A percentile compares a stretch with the other conserved stretches of the same genome.
These are phyloP conservation scores for Cercis canadensis DNA, from an alignment of 306 rosid genomes.

Conservation along the genomic window DNA sequence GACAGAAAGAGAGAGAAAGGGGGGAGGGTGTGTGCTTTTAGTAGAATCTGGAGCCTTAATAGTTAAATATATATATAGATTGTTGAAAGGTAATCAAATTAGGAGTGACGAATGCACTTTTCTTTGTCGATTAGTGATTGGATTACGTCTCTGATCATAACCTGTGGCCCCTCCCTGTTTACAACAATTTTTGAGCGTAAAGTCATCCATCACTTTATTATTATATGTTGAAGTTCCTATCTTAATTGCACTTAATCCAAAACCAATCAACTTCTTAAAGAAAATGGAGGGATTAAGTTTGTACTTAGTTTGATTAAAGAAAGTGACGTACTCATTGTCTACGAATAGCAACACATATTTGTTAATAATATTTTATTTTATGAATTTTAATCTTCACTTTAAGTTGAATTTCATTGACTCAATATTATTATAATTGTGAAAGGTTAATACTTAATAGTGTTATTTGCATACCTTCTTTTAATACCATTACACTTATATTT, in stretches of 20 bases:
- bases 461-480: no score
- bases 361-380: neutral
- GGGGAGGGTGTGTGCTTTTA: neutral
- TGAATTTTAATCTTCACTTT: conserved; percentile 5
- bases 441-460: no score
- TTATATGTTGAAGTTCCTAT: conserved; percentile 25
- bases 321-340: conserved; percentile 24
- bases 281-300: conserved; percentile 31
- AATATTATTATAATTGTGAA: no score
- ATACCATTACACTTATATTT: no score
- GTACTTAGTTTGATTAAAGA: conserved; percentile 38
- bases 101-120: conserved; percentile 29
- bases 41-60: neutral
- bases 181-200: conserved; percentile 12
- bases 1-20: neutral
- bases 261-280: conserved; percentile 38
- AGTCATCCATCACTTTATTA: conserved; percentile 38
- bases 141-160: conserved; percentile 51
- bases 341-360: neutral
- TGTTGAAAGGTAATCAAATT: conserved; percentile 14
- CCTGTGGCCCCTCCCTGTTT: conserved; percentile 24
- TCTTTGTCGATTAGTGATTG: conserved; percentile 38
- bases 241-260: conserved; percentile 41
- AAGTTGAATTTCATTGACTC: neutral
- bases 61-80: neutral